Percentiles rank a stretch among this genome's conserved stretches.
Evolutionary conservation across 2,329 filamentous ascomycete species (phyloP).

Genomic region (Fusarium haematococcum): DNA sequence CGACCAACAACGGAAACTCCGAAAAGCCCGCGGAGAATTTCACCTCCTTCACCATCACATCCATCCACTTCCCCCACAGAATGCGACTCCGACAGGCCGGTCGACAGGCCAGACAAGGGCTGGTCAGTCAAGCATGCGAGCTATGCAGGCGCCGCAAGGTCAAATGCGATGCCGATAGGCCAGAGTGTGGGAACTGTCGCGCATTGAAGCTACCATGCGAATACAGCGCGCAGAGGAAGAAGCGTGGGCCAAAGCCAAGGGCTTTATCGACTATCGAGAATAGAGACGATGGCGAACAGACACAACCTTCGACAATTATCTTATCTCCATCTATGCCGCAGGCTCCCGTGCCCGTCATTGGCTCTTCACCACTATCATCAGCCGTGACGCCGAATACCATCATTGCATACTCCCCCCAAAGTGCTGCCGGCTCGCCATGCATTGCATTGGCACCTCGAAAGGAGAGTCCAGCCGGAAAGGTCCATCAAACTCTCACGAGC

Average conservation of each 20-base stretch:
- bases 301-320: background rate
- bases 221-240: constrained; percentile 10
- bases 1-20: background rate
- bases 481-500: background rate
- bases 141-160: constrained; percentile 22
- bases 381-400: background rate
- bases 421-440: background rate
- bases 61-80: background rate
- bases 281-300: background rate
- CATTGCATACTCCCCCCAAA: background rate
- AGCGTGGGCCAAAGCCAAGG: constrained; percentile 21
- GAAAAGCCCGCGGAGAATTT: background rate
- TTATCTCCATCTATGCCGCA: background rate
- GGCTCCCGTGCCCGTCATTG: background rate
- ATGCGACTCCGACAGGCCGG: constrained; percentile 11
- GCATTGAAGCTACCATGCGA: background rate
- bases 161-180: constrained; percentile 8
- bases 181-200: constrained; percentile 13
- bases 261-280: background rate
- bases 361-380: background rate
- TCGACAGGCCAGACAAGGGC: background rate
- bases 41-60: background rate
- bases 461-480: background rate
- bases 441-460: background rate
- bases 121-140: constrained; percentile 17